Evolutionary conservation across 2,329 filamentous ascomycete genomes (phyloP).

Genomic region (Colletotrichum sansevieriae): DNA sequence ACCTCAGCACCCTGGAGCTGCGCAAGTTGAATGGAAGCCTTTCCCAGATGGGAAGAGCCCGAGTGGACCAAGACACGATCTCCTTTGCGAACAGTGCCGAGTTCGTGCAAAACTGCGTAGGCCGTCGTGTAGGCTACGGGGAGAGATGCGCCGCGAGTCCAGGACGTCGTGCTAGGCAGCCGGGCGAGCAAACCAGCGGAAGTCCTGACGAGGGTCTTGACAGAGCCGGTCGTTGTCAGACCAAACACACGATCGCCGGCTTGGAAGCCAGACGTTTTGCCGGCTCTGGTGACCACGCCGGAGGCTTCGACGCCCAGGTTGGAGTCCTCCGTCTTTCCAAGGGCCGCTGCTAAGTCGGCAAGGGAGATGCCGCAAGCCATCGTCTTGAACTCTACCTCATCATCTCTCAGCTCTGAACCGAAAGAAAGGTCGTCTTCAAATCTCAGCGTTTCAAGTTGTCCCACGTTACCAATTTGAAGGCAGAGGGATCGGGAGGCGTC

Average conservation of each 20-base stretch:
- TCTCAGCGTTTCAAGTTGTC: conserved; percentile 45
- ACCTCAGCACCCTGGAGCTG: conserved; percentile 49
- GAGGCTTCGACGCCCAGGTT: conserved; percentile 49
- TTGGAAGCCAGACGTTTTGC: conserved; percentile 43
- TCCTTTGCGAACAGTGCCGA: conserved; percentile 45
- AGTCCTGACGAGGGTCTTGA: conserved; percentile 44
- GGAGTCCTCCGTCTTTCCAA: conserved; percentile 42
- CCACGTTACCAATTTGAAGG: conserved; percentile 50
- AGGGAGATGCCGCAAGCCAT: conserved; percentile 59
- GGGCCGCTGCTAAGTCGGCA: conserved; percentile 55
- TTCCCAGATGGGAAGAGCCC: conserved; percentile 52
- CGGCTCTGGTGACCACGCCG: conserved; percentile 51
- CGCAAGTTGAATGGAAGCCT: conserved; percentile 51
- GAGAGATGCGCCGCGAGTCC: conserved; percentile 53
- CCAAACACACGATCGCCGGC: conserved; percentile 49
- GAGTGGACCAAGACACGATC: conserved; percentile 53
- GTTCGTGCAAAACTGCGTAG: conserved; percentile 47
- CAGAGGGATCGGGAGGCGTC: conserved; percentile 43
- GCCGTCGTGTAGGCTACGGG: conserved; percentile 49
- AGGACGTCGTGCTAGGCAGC: conserved; percentile 54
- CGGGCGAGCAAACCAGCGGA: conserved; percentile 46
- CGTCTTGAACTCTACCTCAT: conserved; percentile 58
- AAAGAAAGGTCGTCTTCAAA: conserved; percentile 45
- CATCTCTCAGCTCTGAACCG: conserved; percentile 46
- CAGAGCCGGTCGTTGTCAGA: conserved; percentile 36